Percentiles rank a stretch among this genome's conserved stretches.
Evolutionary conservation across 108 stramenopile species (phyloP).

Genomic region (Nitzschia sp.): DNA sequence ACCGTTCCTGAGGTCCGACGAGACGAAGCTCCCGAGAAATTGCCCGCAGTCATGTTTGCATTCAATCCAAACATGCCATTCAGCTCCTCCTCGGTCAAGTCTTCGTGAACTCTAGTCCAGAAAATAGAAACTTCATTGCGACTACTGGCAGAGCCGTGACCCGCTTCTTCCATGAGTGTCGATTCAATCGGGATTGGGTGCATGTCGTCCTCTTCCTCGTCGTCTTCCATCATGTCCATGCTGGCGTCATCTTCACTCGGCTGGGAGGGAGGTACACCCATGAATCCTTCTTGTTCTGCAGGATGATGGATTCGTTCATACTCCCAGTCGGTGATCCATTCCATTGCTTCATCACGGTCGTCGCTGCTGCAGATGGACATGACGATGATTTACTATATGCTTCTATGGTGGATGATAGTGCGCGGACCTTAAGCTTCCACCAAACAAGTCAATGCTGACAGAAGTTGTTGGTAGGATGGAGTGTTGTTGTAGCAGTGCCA

Average conservation of each 20-base stretch:
- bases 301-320: constrained; percentile 13
- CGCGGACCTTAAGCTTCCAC: too few species aligned
- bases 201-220: neutral
- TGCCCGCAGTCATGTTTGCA: neutral
- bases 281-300: neutral
- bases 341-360: constrained; percentile 18
- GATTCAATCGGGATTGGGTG: constrained; percentile 1
- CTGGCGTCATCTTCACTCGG: neutral
- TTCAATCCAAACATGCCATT: constrained; percentile 11
- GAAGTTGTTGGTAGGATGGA: too few species aligned
- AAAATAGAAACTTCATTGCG: constrained; percentile 20
- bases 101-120: constrained; percentile 11
- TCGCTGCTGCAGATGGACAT: neutral
- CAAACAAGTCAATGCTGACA: too few species aligned
- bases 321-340: constrained; percentile 28
- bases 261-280: neutral
- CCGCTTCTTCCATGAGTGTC: neutral
- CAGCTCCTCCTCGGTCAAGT: constrained; percentile 9
- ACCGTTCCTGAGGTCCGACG: constrained; percentile 4
- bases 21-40: neutral
- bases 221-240: constrained; percentile 6
- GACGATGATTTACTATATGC: too few species aligned
- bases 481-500: too few species aligned
- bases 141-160: neutral
- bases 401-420: too few species aligned